Evolutionary conservation across 257 asterid genomes (phyloP), one percentile per base, ranked within the genome.

Genomic region (Sherardia arvensis): DNA sequence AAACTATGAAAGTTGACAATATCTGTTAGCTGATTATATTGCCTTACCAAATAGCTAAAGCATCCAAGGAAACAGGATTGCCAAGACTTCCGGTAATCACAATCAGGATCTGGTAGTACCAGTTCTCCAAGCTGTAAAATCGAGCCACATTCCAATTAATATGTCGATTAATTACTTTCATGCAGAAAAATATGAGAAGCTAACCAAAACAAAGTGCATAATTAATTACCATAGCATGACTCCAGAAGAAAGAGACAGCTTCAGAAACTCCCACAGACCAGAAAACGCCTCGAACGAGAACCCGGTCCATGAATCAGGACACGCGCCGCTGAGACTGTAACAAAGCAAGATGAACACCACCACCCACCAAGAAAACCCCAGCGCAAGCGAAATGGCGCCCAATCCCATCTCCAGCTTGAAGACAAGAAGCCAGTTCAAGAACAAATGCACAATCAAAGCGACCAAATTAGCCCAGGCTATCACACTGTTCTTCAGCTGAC

Each of bases 171-270:
- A 12, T 12, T 30, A 38, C 18, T 11, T n/a, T n/a, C n/a, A n/a
- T n/a, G n/a, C n/a, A n/a, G n/a, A 40, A 14, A 40, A 40, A 40
- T 40, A 5, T 38, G 47, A 12, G 18, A 38, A 38, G 12, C 43
- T 56, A 61, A 88, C 95, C 98, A 88, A 7, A 11, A 33, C 0
- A 0, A 38, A 38, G 5, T 27, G 5, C 45, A n/a, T n/a, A n/a
- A n/a, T n/a, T n/a, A n/a, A n/a, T 57, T 63, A 88, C 95, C 98
- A 88, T 1, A 91, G 78, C 97, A 92, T 92, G 73, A 92, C 89
- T 0, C 99, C 99, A 10, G 99, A 92, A 40, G 97, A 84, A 49
- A 80, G 74, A 0, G 96, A 92, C 20, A 92, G 87, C 58, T 84
- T 87, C 1, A 82, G 20, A 63, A 92, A 92, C 2, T 83, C 89